Conservation (phyloP, 2,329 filamentous ascomycete genomes). For the Colletotrichum tropicale region DNA sequence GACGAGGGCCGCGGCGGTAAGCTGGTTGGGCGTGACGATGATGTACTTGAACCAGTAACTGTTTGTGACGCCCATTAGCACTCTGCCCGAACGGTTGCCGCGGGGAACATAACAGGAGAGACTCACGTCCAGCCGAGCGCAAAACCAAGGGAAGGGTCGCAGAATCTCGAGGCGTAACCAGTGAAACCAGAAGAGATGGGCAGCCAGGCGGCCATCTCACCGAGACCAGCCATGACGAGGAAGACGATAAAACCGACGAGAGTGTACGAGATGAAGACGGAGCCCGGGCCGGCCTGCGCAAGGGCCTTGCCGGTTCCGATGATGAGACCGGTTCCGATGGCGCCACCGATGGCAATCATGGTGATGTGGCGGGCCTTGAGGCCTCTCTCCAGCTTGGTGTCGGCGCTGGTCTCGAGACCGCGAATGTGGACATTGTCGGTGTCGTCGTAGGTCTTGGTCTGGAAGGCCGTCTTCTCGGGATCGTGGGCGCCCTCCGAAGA, state of each 20-base stretch:
- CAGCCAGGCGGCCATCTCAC: constrained; percentile 86
- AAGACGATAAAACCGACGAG: constrained; percentile 76
- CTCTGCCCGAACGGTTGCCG: constrained; percentile 25
- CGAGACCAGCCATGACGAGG: constrained; percentile 80
- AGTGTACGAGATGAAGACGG: constrained; percentile 74
- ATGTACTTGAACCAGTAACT: constrained; percentile 79
- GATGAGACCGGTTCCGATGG: constrained; percentile 76
- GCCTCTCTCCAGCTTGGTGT: constrained; percentile 55
- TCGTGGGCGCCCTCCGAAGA: constrained; percentile 27
- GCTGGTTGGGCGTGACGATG: constrained; percentile 83
- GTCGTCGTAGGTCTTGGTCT: constrained; percentile 24
- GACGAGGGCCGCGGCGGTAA: constrained; percentile 80
- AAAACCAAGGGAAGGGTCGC: constrained; percentile 81
- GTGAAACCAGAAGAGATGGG: constrained; percentile 81
- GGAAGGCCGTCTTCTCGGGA: constrained; percentile 27
- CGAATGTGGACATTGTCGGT: constrained; percentile 41
- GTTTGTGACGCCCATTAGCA: constrained; percentile 70
- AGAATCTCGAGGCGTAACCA: constrained; percentile 80
- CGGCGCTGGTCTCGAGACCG: constrained; percentile 53
- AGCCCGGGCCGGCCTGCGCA: constrained; percentile 62
- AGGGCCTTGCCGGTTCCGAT: constrained; percentile 68
- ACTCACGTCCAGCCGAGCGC: constrained; percentile 74
- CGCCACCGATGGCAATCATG: constrained; percentile 75
- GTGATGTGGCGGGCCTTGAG: constrained; percentile 60
- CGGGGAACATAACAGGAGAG: neutral